These are phyloP conservation scores for Blakeslea trispora DNA, from an alignment of 371 early-diverging fungal genomes.

Conservation along the genomic window DNA sequence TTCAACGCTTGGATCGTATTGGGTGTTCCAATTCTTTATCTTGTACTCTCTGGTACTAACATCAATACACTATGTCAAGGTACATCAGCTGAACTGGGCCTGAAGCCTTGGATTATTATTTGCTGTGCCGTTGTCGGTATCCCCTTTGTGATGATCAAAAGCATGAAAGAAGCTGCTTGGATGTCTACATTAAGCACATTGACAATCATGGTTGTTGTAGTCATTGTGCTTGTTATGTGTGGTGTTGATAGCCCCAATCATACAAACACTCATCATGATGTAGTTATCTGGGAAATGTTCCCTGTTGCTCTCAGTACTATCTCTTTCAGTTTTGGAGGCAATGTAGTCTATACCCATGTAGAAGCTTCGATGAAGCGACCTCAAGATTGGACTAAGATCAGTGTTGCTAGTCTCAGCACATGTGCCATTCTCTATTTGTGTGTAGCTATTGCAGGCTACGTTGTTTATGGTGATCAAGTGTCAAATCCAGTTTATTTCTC, in stretches of 20 bases:
- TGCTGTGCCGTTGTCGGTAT: conserved; percentile 53
- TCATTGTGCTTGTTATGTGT: conserved; percentile 48
- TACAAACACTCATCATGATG: conserved; percentile 33
- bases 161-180: conserved; percentile 64
- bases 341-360: conserved; percentile 81
- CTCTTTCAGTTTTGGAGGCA: conserved; percentile 82
- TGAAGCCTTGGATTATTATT: conserved; percentile 65
- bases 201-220: conserved; percentile 47
- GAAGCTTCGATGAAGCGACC: conserved; percentile 84
- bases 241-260: conserved; percentile 35
- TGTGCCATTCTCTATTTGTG: conserved; percentile 76
- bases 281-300: conserved; percentile 55
- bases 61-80: conserved; percentile 41
- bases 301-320: conserved; percentile 66
- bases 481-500: conserved; percentile 74
- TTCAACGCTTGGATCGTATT: conserved; percentile 62
- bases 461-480: conserved; percentile 74
- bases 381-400: conserved; percentile 70
- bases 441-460: conserved; percentile 79
- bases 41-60: conserved; percentile 57
- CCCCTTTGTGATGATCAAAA: conserved; percentile 59
- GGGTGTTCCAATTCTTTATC: conserved; percentile 55
- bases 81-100: conserved; percentile 41
- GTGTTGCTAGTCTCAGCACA: conserved; percentile 68
- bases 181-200: conserved; percentile 64